Evolutionary conservation across 192 early-diverging fungal species (phyloP), one percentile per base, ranked within the genome.

Genomic region (Phycomyces nitens): DNA sequence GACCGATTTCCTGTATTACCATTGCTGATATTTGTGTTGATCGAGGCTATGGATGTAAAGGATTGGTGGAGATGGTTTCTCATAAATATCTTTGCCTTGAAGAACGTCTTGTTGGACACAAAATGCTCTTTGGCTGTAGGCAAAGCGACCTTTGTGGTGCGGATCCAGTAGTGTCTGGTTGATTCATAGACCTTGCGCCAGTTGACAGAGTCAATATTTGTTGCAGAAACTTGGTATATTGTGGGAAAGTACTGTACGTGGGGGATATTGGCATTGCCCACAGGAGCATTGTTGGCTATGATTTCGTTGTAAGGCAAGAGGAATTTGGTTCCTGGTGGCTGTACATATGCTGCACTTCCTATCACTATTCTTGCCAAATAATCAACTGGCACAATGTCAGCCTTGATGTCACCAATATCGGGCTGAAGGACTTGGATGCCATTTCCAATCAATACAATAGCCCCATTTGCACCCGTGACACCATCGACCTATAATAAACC

Each of bases 351-450:
- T 7, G 74, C 64, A 3, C 54, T 49, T 4, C 74, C 74, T 2
- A 76, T 27, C 4, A 71, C 53, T 4, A 67, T 20, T 39, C 69
- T 59, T 14, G 64, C 40, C 23, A 76, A 26, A 24, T 71, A 71
- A 52, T 76, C 74, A 16, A 76, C 65, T 26, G 74, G 74, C 11
- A 76, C 65, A 44, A 76, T 71, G 38, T 76, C 74, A 24, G 74
- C 74, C 6, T 49, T 22, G 15, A 43, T 29, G 20, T 71, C 56
- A 2, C 69, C 65, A 53, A 61, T 62, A 23, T 64, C 64, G 5
- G 67, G 60, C 10, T 62, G 68, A 42, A 76, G 58, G 1, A 54
- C 55, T 41, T 65, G 68, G 27, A 67, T 62, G 5, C 74, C 74
- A n/a, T 64, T 59, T 10, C 74, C 74, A 24, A 65, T 68, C 38